Base-by-base conservation (phyloP, 176 grass and related monocot genomes). In the Raddia distichophylla region DNA sequence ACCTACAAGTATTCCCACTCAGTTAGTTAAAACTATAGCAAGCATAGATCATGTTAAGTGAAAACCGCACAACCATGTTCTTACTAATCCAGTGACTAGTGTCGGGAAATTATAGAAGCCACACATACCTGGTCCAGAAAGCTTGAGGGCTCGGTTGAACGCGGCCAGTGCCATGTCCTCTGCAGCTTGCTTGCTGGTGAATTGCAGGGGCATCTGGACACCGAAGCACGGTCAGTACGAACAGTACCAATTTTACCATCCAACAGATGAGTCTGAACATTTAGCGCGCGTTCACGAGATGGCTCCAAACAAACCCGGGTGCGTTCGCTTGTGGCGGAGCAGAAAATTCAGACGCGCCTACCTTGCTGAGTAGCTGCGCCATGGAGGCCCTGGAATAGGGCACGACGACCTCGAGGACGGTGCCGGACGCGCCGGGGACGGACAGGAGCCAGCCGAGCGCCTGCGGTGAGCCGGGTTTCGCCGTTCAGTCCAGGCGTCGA, bases 391-490 rank as follows among this genome's bases (percentile, higher is more conserved):
- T 93, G 65, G 92, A 93, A 82, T 98, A 98, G 15, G 95, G 95
- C 19, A 98, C 92, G 56, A 93, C 88, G 71, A 90, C 92, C 76
- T 98, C 95, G 78, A 98, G 95, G 83, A 98, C 73, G 60, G 88
- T 93, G 79, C 79, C 71, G 17, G 95, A 95, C 27, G 92, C 92
- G 27, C 92, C 90, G 17, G 92, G 90, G 59, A 95, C 82, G 37
- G 90, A 98, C 55, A 98, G 86, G 75, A 98, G 68, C 92, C 95
- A 98, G 40, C 92, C 92, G 68, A 98, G 70, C 34, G 95, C 86
- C 95, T 98, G 92, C 67, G 35, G 32, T 27, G 16, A 69, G 61
- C 67, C 11, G 8, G 20, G 35, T 14, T 45, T 10, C 44, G n/a
- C 0, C 7, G 70, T 33, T 18, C 19, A 74, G 35, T 6, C 63